Evolutionary conservation across 2,329 filamentous ascomycete genomes (phyloP), one percentile per base, ranked within the genome.

Genomic region (Xylaria sp.): DNA sequence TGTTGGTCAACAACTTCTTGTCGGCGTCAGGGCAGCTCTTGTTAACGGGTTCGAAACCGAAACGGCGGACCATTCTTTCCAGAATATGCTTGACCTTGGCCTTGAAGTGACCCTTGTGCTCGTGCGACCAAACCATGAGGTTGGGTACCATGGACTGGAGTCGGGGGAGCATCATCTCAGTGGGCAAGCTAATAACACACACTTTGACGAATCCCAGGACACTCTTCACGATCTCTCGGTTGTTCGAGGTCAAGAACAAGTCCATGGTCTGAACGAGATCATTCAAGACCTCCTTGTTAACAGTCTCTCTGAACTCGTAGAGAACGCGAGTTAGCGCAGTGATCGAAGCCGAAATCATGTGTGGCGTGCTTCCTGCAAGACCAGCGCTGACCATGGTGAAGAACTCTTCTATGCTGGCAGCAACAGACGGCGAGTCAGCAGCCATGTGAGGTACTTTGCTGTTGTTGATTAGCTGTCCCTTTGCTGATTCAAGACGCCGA

Each of bases 341-440:
- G 72, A 99, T 92, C n/a, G 91, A 92, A 0, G 94, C 94, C 5
- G 91, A 96, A 63, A 97, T 92, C 92, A 97, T 97, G 77, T 97
- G 93, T 37, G 94, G 92, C 9, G 92, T 93, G 68, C 88, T 89
- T 59, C 92, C 93, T 1, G 93, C 94, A 56, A 99, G 83, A 76
- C 94, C 94, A 53, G 94, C 94, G 66, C 91, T 96, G 35, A 97
- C 90, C 94, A 99, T 99, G 58, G 93, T 97, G 78, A 97, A 91
- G 76, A 92, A 97, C 74, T 97, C 94, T 70, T 97, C 93, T 44
- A 99, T 83, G 48, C 83, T 92, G 18, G 94, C 93, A 2, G 84
- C 80, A 3, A 88, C 92, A 37, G 87, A 79, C 2, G 90, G 88
- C 0, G 92, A 89, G 72, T 95, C 87, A 52, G 83, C 78, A 2